A percentile compares a stretch with the other conserved stretches of the same genome.
Evolutionary conservation across 2,329 filamentous ascomycete genomes (phyloP).

Genomic region (Fusarium armeniacum): DNA sequence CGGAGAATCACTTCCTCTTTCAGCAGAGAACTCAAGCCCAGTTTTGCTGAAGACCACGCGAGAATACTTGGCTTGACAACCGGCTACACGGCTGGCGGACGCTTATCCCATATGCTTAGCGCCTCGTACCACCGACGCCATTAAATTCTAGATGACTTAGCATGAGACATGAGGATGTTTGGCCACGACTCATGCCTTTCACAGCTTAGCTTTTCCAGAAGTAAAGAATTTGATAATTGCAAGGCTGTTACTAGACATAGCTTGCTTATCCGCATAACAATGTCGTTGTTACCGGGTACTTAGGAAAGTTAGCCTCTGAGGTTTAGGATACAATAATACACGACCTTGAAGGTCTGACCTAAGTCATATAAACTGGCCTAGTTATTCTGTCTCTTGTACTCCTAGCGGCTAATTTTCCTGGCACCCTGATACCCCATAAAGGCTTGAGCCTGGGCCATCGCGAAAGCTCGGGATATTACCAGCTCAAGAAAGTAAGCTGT

Average conservation of each 20-base stretch:
- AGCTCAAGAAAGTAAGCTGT: neutral
- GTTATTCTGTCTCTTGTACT: too few species aligned
- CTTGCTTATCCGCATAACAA: neutral
- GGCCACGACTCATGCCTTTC: neutral
- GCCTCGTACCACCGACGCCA: neutral
- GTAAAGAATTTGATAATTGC: neutral
- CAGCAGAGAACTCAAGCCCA: neutral
- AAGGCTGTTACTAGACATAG: neutral
- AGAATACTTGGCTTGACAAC: neutral
- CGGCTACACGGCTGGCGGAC: neutral
- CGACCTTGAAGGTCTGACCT: too few species aligned
- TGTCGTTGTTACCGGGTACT: neutral
- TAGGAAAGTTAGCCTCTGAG: too few species aligned
- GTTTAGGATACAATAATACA: too few species aligned
- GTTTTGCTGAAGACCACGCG: neutral
- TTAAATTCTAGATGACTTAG: neutral
- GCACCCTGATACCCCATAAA: neutral
- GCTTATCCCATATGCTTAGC: rapidly evolving
- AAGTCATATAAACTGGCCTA: too few species aligned
- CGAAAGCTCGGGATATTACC: neutral
- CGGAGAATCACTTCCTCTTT: conserved; percentile 18
- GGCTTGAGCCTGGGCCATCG: conserved; percentile 2
- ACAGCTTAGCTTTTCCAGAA: neutral
- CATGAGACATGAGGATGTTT: neutral
- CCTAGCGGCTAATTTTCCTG: too few species aligned